Percentiles rank a stretch among this genome's conserved stretches.
These are phyloP conservation scores for Aspergillus saccharolyticus DNA, from an alignment of 495 filamentous ascomycete genomes.

Conservation along the genomic window DNA sequence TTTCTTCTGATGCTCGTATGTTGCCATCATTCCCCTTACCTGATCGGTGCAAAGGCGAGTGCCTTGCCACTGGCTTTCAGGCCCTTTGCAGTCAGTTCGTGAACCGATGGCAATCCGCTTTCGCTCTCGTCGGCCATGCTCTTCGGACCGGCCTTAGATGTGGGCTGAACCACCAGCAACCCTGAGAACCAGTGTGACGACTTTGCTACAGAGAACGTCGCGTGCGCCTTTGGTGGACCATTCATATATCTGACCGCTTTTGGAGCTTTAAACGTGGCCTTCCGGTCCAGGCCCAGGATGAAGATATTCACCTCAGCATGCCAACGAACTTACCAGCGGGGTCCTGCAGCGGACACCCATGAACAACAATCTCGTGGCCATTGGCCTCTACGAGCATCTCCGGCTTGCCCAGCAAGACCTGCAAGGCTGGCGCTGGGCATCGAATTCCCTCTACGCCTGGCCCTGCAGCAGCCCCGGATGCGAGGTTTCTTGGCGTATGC, in stretches of 20 bases:
- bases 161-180: slow-evolving; percentile 31
- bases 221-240: slow-evolving; percentile 28
- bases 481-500: too few species aligned
- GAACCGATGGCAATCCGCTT: slow-evolving; percentile 31
- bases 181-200: slow-evolving; percentile 24
- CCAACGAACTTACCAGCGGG: slow-evolving; percentile 24
- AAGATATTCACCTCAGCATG: slow-evolving; percentile 29
- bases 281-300: slow-evolving; percentile 26
- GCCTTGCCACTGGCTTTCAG: too few species aligned
- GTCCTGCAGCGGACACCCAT: too few species aligned
- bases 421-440: too few species aligned
- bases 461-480: too few species aligned
- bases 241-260: slow-evolving; percentile 33
- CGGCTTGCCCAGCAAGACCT: too few species aligned
- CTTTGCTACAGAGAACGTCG: slow-evolving; percentile 25
- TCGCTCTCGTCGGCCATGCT: slow-evolving; percentile 23
- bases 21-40: too few species aligned
- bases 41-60: too few species aligned
- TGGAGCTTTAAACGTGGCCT: slow-evolving; percentile 28
- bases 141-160: slow-evolving; percentile 26
- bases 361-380: too few species aligned
- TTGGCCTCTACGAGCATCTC: too few species aligned
- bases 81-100: slow-evolving; percentile 32
- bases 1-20: slow-evolving; percentile 25
- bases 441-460: too few species aligned